Evolutionary conservation across 75 land plant genomes (phyloP).

Genomic region (Cupressus sempervirens): DNA sequence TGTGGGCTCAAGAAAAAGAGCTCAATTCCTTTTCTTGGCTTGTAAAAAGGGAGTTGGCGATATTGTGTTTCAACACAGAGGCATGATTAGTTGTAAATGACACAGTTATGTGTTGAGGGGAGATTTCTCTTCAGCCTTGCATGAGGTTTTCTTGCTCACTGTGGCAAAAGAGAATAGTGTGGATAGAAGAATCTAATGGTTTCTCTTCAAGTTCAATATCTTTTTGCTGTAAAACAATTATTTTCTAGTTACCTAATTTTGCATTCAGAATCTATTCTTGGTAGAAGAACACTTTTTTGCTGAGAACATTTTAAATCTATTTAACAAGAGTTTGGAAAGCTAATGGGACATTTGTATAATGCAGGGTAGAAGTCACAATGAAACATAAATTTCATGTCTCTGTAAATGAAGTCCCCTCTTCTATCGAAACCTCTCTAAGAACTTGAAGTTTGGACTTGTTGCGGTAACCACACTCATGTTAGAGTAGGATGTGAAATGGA

Average conservation of each 20-base stretch:
- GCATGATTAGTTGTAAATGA: no score
- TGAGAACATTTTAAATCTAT: constrained; percentile 75
- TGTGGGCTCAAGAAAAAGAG: no score
- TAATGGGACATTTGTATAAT: constrained; percentile 74
- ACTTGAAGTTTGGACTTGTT: constrained; percentile 82
- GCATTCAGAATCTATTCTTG: constrained; percentile 41
- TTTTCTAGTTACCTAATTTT: constrained; percentile 34
- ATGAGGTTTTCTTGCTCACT: no score
- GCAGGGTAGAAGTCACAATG: constrained; percentile 85
- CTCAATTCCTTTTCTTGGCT: no score
- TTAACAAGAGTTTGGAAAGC: constrained; percentile 89
- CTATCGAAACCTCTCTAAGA: constrained; percentile 66
- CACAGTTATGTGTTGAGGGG: no score
- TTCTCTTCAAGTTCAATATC: constrained; percentile 19
- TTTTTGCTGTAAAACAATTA: constrained; percentile 37
- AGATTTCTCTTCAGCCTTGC: no score
- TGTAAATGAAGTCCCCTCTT: constrained; percentile 71
- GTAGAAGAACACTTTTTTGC: constrained; percentile 61
- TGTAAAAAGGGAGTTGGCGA: no score
- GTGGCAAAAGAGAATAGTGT: no score
- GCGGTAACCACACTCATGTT: constrained; percentile 91
- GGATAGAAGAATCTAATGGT: no score
- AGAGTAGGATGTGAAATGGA: constrained; percentile 56
- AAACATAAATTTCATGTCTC: constrained; percentile 70
- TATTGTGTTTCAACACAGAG: no score